Evolutionary conservation across 2,329 filamentous ascomycete species (phyloP), one percentile per base, ranked within the genome.

Genomic region (Epichloe brachyelytri): DNA sequence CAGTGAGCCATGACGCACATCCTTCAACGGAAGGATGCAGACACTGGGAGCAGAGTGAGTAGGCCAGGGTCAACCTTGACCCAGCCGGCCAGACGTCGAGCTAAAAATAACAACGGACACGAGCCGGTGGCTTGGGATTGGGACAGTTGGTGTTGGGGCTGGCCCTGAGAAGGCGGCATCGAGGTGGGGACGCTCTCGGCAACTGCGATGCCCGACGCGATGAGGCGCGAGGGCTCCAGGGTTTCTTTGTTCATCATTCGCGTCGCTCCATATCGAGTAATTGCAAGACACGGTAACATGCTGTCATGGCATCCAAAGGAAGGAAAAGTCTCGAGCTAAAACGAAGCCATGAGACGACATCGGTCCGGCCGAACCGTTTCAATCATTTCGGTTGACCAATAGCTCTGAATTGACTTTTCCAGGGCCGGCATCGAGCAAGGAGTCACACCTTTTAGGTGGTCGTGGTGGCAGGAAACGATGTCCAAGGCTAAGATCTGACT

Each of bases 61-160:
- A 7, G 41, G 54, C 41, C 38, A 39, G 52, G 57, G 55, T 56
- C 10, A 34, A 17, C n/a, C n/a, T n/a, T n/a, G n/a, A n/a, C 15
- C 46, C 49, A 45, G 38, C 51, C 53, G 53, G 14, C 19, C 19
- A 20, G 49, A 46, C 38, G 46, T 12, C 15, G 34, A 33, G 49
- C 36, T 63, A 64, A 63, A 63, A 64, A 64, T 63, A 64, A 62
- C 62, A 58, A 34, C 51, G n/a, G 47, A 48, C 40, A 39, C 33
- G 44, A 51, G 52, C 46, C 49, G 37, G 43, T 36, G n/a, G 43
- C 22, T 39, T 51, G 45, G 52, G n/a, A 43, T 49, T 15, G 41
- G 36, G 3, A 30, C 26, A 30, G 26, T 45, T 41, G 43, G 22
- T 46, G n/a, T 22, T 22, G 22, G 40, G 39, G 22, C 30, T 17